These are phyloP conservation scores for Mortierella sp. DNA, from an alignment of 371 early-diverging fungal species.

Conservation along the genomic window DNA sequence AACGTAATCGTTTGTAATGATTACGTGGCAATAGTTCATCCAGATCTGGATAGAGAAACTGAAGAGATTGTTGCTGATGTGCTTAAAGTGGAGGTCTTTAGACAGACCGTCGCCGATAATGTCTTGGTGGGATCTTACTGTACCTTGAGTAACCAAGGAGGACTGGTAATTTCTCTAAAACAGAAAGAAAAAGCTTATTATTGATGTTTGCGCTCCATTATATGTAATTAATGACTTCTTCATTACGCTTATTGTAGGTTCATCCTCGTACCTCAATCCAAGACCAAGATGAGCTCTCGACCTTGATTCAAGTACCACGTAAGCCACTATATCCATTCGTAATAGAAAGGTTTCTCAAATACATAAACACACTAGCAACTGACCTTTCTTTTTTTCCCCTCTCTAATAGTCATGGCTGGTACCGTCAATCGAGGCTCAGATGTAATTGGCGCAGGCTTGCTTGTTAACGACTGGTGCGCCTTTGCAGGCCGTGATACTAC, in stretches of 20 bases:
- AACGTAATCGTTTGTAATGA: conserved; percentile 99
- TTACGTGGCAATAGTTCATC: conserved; percentile 99
- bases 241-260: conserved; percentile 58
- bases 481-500: conserved; percentile 99
- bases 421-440: conserved; percentile 99
- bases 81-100: conserved; percentile 98
- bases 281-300: conserved; percentile 99
- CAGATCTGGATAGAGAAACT: conserved; percentile 98
- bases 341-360: too few species aligned
- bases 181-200: not conserved
- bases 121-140: conserved; percentile 99
- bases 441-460: conserved; percentile 97
- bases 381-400: not conserved
- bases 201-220: too few species aligned
- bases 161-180: conserved; percentile 74
- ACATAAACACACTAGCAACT: not conserved
- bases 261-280: conserved; percentile 98
- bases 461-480: conserved; percentile 99
- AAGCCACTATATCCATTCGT: too few species aligned
- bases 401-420: conserved; percentile 80
- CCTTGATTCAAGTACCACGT: conserved; percentile 97
- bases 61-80: conserved; percentile 99
- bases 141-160: conserved; percentile 98
- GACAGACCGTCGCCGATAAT: conserved; percentile 98
- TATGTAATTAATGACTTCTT: not conserved